These are phyloP conservation scores for Geranomyces michiganensis DNA, from an alignment of 192 early-diverging fungal genomes.

Conservation along the genomic window DNA sequence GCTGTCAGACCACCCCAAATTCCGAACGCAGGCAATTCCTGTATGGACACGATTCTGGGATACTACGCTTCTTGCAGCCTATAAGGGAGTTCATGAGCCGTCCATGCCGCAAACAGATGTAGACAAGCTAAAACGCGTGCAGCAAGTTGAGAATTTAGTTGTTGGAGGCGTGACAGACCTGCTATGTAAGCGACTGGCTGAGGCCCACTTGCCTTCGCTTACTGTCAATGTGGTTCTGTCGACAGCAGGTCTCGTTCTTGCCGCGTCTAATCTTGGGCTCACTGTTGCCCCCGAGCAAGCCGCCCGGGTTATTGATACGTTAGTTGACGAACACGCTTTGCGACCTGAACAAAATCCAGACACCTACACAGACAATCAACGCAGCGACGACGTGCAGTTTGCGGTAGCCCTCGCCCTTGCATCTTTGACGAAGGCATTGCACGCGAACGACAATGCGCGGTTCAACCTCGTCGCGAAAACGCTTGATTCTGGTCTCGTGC, in stretches of 20 bases:
- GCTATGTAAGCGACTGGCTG: slow-evolving; percentile 13
- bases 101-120: not conserved
- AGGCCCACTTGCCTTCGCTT: slow-evolving; percentile 16
- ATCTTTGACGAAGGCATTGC: slow-evolving; percentile 7
- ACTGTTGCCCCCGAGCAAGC: slow-evolving; percentile 20
- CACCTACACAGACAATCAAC: slow-evolving; percentile 11
- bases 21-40: slow-evolving; percentile 22
- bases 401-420: slow-evolving; percentile 19
- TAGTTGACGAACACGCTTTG: slow-evolving; percentile 17
- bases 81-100: not conserved
- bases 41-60: slow-evolving; percentile 31
- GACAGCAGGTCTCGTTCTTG: slow-evolving; percentile 16
- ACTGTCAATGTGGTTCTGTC: slow-evolving; percentile 25
- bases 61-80: slow-evolving; percentile 8
- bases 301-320: slow-evolving; percentile 7
- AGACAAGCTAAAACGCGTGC: slow-evolving; percentile 11
- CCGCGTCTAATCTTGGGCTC: slow-evolving; percentile 2
- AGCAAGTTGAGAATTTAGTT: slow-evolving; percentile 11
- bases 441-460: slow-evolving; percentile 21
- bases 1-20: slow-evolving; percentile 16
- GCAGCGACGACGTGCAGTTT: slow-evolving; percentile 30
- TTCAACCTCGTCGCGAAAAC: not conserved
- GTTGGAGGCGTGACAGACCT: slow-evolving; percentile 8
- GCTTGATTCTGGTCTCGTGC: not conserved
- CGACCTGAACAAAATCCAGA: not conserved